Percentiles rank a stretch among this genome's conserved stretches.
These are phyloP conservation scores for Aureobasidium vineae DNA, from an alignment of 2,329 filamentous ascomycete species.

Conservation along the genomic window DNA sequence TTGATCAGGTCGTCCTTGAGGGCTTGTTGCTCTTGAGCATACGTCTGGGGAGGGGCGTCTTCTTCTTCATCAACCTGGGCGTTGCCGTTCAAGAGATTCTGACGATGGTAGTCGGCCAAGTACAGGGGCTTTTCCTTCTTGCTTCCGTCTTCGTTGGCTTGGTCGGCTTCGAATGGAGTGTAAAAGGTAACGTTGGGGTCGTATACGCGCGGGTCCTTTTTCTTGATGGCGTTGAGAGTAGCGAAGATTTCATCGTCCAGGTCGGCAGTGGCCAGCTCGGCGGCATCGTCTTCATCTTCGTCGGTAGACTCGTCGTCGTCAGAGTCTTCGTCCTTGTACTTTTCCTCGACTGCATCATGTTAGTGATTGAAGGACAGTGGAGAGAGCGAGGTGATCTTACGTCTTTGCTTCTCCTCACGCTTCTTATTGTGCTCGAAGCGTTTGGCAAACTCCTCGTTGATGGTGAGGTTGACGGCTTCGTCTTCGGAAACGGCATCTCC, in stretches of 20 bases:
- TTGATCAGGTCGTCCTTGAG: constrained; percentile 74
- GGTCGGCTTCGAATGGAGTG: constrained; percentile 59
- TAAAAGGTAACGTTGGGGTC: constrained; percentile 79
- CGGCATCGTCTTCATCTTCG: constrained; percentile 87
- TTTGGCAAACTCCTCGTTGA: constrained; percentile 87
- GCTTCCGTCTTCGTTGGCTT: constrained; percentile 33
- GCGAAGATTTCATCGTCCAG: constrained; percentile 85
- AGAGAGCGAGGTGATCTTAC: constrained; percentile 47
- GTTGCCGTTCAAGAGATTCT: constrained; percentile 77
- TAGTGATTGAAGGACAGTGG: constrained; percentile 20
- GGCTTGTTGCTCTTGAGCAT: constrained; percentile 82
- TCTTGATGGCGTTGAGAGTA: constrained; percentile 81
- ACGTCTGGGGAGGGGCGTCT: constrained; percentile 61
- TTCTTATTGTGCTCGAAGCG: constrained; percentile 98
- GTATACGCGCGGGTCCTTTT: constrained; percentile 89
- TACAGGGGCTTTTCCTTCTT: constrained; percentile 73
- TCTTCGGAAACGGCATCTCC: constrained; percentile 31
- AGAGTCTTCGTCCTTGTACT: constrained; percentile 60
- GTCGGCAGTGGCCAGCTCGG: constrained; percentile 77
- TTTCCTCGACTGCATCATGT: constrained; percentile 71
- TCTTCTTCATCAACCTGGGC: constrained; percentile 58
- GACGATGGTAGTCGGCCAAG: constrained; percentile 85
- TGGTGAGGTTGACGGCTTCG: constrained; percentile 49
- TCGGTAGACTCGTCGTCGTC: constrained; percentile 64
- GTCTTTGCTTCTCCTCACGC: constrained; percentile 74